Evolutionary conservation across 108 stramenopile species (phyloP).

Genomic region (Bacterosira constricta): DNA sequence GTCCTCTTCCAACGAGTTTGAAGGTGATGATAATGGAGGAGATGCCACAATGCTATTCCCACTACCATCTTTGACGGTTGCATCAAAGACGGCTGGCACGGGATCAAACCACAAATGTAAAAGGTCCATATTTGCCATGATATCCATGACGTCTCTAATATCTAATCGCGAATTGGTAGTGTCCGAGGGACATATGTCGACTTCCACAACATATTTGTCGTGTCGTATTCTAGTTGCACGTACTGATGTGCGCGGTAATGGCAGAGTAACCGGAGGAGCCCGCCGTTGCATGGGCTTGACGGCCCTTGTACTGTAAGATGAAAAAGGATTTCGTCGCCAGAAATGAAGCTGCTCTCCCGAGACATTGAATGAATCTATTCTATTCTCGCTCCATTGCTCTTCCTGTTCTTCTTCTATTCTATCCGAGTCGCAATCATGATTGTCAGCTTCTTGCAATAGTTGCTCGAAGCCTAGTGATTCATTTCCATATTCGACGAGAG

Average conservation of each 20-base stretch:
- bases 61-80: constrained; percentile 55
- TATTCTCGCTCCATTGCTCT: neutral
- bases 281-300: neutral
- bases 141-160: constrained; percentile 55
- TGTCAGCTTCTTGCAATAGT: constrained; percentile 57
- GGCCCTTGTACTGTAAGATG: neutral
- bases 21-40: constrained; percentile 2
- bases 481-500: neutral
- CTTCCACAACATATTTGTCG: constrained; percentile 37
- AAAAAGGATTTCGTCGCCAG: constrained; percentile 1
- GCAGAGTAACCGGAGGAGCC: neutral
- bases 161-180: neutral
- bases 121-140: constrained; percentile 63
- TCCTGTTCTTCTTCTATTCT: neutral
- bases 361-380: neutral
- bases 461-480: constrained; percentile 43
- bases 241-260: constrained; percentile 10
- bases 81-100: constrained; percentile 60
- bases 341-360: neutral
- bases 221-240: constrained; percentile 26
- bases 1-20: constrained; percentile 19
- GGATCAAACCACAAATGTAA: constrained; percentile 77
- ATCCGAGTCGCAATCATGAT: neutral
- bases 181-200: constrained; percentile 16
- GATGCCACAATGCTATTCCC: neutral